Evolutionary conservation across 257 asterid species (phyloP), one percentile per base, ranked within the genome.

Genomic region (Salvia splendens): DNA sequence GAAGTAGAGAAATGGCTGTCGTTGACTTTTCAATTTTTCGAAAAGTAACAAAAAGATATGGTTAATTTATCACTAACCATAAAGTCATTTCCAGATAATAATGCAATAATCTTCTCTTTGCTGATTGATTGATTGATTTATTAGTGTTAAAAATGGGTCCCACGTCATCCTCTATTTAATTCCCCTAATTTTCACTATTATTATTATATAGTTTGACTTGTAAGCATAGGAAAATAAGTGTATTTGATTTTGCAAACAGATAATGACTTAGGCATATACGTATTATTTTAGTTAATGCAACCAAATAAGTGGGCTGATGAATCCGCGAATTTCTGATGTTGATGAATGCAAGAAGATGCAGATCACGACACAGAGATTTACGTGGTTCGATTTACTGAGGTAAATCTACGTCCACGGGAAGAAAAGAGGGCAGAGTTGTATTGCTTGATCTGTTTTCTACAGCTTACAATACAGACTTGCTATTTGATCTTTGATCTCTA

Each of bases 11-110:
- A 24, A 51, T 32, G 6, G 5, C 54, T 9, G 40, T 35, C 40
- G 8, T 32, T 32, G 65, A 70, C 75, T 64, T 75, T 75, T 69
- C 75, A 64, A 53, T 69, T 69, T 50, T 11, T n/a, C 12, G 49
- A 63, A 65, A 68, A 69, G 68, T 47, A 38, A 30, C 38, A 46
- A 64, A 32, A 61, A 8, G 66, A 65, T 11, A 64, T 40, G 16
- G 10, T 6, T 6, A 24, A 24, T 24, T 38, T 38, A 5, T 38
- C 42, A 5, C 42, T 5, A 38, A 38, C 42, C 8, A 14, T 63
- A 52, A 70, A 51, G 36, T 2, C 36, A 4, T 24, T 58, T 73
- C 12, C 4, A 38, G 2, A 73, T 47, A 45, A 36, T 30, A 72
- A 73, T 47, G 35, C 24, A 16, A 46, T 47, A 16, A 46, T 47